Evolutionary conservation across 805 yeast species (phyloP), one percentile per base, ranked within the genome.

Genomic region (Candida berthetii): DNA sequence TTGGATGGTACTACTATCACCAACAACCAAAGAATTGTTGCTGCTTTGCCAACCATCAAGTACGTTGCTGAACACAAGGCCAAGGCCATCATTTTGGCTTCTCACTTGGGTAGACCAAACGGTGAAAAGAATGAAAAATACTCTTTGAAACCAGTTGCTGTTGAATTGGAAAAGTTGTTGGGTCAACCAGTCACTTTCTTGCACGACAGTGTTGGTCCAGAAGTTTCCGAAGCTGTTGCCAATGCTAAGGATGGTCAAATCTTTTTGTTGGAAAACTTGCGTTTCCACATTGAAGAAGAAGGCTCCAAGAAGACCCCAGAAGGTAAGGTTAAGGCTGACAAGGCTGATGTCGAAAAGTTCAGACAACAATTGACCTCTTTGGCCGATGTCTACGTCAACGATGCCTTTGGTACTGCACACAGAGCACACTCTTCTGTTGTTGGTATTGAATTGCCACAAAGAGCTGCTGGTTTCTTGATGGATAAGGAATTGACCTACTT

Each of bases 341-440:
- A 81, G 49, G 96, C 77, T 60, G 85, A 68, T 52, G 97, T 93
- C 55, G 82, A 74, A 62, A 78, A 72, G 57, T 93, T 93, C 85
- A 87, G 99, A 80, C 62, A 79, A 60, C 81, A 85, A 64, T 81
- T 93, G 71, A 85, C 96, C 58, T 72, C 89, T 43, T 77, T 93
- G 61, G 98, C 97, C 54, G 99, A 93, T 61, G 96, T 93, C 52
- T 93, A 93, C 77, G 80, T 93, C 66, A 84, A 93, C 74, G 99
- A 93, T 68, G 98, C 97, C 45, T 93, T 93, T 62, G 99, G 99
- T 68, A 93, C 99, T 50, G 97, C 98, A 44, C 99, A 93, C 85
- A 88, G 99, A 78, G 99, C 99, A 50, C 99, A 93, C 78, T 89
- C 97, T 42, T 93, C 99, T 38, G 91, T 93, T 90, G 99, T 93